A percentile compares a stretch with the other conserved stretches of the same genome.
Conservation (phyloP, 768 basidiomycete genomes). For the Tricholoma matsutake region DNA sequence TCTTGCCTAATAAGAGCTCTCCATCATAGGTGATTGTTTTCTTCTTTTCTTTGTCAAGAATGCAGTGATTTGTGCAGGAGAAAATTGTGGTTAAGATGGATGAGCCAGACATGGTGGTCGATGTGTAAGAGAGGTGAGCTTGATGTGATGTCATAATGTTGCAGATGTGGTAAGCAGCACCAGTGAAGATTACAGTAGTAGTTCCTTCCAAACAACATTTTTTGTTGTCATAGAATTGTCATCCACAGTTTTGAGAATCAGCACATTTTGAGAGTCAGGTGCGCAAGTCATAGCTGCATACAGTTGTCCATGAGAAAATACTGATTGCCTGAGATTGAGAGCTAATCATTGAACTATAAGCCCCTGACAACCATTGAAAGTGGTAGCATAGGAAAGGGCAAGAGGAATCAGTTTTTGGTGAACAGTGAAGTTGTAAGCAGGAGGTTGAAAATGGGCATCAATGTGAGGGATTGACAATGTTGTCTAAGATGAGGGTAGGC, state of each 20-base stretch:
- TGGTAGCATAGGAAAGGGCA: conserved; percentile 39
- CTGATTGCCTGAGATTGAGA: conserved; percentile 32
- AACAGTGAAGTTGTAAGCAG: background rate
- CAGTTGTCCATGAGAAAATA: conserved; percentile 43
- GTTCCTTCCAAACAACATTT: background rate
- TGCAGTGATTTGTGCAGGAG: background rate
- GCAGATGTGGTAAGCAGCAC: background rate
- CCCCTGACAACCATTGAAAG: conserved; percentile 45
- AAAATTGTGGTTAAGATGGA: background rate
- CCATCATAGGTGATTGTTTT: background rate
- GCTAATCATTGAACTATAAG: conserved; percentile 41
- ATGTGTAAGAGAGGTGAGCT: background rate
- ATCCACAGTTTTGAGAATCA: background rate
- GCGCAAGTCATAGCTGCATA: conserved; percentile 41
- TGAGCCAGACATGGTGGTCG: background rate
- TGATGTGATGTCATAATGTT: background rate
- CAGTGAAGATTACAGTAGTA: background rate
- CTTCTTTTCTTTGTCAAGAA: background rate
- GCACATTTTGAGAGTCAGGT: background rate
- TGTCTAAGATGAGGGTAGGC: too few relatives aligned
- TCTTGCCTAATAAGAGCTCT: background rate
- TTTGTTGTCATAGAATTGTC: background rate
- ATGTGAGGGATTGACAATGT: background rate
- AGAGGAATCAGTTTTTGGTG: conserved; percentile 39
- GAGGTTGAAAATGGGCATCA: background rate